Percentiles rank a stretch among this genome's conserved stretches.
phyloP scores from a whole-genome alignment of 129 eudicot species.

The Chrysanthemum makinoi region DNA sequence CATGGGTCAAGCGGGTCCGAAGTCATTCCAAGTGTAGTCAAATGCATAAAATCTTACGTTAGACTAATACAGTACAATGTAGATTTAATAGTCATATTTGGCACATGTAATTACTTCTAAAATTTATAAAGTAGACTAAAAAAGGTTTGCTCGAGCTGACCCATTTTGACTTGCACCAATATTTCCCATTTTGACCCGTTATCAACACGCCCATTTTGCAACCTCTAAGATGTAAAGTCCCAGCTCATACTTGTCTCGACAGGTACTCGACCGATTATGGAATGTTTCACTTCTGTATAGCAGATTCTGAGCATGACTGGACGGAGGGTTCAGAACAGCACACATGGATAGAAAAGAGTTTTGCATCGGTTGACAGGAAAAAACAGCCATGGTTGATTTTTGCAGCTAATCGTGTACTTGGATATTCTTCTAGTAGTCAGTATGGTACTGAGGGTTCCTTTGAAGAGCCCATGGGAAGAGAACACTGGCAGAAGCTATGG shows the following conservation, averaged over 20 bases:
- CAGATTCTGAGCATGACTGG: constrained; percentile 77
- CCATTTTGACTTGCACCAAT: neutral
- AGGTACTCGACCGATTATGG: constrained; percentile 77
- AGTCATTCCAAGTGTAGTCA: neutral
- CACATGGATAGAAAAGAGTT: constrained; percentile 50
- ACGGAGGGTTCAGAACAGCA: constrained; percentile 76
- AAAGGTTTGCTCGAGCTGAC: neutral
- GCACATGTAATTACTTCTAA: neutral
- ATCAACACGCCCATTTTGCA: neutral
- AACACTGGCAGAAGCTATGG: constrained; percentile 67
- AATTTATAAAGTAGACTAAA: neutral
- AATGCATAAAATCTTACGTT: neutral
- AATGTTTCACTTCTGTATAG: constrained; percentile 77
- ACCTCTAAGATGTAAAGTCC: neutral
- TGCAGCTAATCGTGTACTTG: constrained; percentile 66
- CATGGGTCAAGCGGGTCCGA: neutral
- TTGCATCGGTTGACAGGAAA: constrained; percentile 65
- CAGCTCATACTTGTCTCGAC: constrained; percentile 6
- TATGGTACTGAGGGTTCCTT: constrained; percentile 57
- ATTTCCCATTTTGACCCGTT: neutral
- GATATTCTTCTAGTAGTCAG: constrained; percentile 48
- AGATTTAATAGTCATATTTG: neutral
- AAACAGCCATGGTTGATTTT: constrained; percentile 79
- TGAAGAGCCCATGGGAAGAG: constrained; percentile 69
- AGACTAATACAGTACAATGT: neutral